Conservation (phyloP, 139 green algal species). For the Coelastrella sp. region DNA sequence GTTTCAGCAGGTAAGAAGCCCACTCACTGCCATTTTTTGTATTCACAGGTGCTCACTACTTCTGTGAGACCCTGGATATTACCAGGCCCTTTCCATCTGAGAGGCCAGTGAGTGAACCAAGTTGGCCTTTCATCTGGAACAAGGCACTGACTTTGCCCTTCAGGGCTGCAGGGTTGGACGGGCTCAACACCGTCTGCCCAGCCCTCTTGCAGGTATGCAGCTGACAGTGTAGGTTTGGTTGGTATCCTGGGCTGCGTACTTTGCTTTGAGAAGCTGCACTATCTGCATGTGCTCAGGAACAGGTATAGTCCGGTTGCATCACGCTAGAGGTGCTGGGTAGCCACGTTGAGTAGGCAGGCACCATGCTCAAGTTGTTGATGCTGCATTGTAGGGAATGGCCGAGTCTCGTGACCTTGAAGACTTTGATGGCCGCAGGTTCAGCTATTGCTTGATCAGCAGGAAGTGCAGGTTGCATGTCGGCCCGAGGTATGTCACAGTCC, state of each 20-base stretch:
- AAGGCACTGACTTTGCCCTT: conserved; percentile 79
- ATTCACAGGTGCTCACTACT: conserved; percentile 87
- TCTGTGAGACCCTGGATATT: conserved; percentile 95
- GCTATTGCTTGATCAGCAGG: conserved; percentile 74
- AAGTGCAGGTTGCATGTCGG: conserved; percentile 84
- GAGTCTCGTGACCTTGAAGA: conserved; percentile 81
- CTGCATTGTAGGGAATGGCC: conserved; percentile 82
- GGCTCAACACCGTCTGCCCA: conserved; percentile 73
- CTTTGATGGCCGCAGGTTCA: conserved; percentile 66
- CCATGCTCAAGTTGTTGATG: not conserved
- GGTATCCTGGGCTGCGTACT: not conserved
- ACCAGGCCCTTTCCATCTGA: conserved; percentile 90
- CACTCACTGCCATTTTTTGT: not conserved
- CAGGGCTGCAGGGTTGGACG: conserved; percentile 68
- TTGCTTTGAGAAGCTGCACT: not conserved
- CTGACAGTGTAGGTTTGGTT: not conserved
- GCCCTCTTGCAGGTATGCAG: conserved; percentile 84
- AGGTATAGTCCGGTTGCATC: too few relatives aligned
- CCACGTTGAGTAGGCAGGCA: too few relatives aligned
- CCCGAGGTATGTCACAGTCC: not conserved
- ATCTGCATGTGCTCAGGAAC: too few relatives aligned
- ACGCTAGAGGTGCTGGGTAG: too few relatives aligned
- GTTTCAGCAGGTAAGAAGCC: too few relatives aligned
- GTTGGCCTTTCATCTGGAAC: conserved; percentile 94
- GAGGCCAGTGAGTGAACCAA: conserved; percentile 54